These are phyloP conservation scores for Penicillium sp. DNA, from an alignment of 2,329 filamentous ascomycete genomes.

Conservation along the genomic window DNA sequence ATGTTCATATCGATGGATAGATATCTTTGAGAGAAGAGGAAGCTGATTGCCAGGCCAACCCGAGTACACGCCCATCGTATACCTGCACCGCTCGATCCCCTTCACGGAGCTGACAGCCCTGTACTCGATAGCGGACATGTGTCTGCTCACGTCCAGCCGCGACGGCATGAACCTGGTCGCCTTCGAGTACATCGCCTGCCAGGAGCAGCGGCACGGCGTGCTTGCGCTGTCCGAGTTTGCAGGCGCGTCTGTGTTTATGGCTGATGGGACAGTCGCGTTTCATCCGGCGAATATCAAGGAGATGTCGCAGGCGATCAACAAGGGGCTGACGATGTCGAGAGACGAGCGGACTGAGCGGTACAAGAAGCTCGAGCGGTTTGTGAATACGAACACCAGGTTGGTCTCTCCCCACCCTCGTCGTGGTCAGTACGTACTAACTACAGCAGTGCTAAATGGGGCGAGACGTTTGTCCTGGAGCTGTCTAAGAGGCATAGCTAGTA, in stretches of 20 bases:
- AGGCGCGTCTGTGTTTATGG: conserved; percentile 82
- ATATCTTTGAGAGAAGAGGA: background rate
- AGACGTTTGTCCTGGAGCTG: conserved; percentile 12
- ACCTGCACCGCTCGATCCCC: conserved; percentile 88
- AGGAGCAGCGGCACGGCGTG: conserved; percentile 78
- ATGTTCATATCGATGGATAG: conserved; percentile 21
- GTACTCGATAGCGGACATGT: conserved; percentile 83
- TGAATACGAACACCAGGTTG: conserved; percentile 83
- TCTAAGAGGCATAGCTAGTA: conserved; percentile 5
- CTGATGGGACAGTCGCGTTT: conserved; percentile 78
- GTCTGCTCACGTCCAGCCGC: conserved; percentile 81
- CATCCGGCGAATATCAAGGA: conserved; percentile 97
- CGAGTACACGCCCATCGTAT: conserved; percentile 94
- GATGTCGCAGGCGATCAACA: conserved; percentile 78
- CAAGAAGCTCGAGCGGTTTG: conserved; percentile 79
- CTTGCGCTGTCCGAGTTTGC: conserved; percentile 94
- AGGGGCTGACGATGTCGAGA: conserved; percentile 80
- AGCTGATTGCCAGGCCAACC: conserved; percentile 61
- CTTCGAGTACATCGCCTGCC: conserved; percentile 93
- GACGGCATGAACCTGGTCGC: conserved; percentile 98
- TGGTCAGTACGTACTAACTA: background rate
- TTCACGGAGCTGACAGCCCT: conserved; percentile 92
- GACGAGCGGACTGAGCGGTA: conserved; percentile 77
- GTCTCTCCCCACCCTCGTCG: conserved; percentile 12
- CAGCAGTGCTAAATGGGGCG: conserved; percentile 13